Conservation (phyloP, 306 rosid genomes). For the Abrus pulchellus region DNA sequence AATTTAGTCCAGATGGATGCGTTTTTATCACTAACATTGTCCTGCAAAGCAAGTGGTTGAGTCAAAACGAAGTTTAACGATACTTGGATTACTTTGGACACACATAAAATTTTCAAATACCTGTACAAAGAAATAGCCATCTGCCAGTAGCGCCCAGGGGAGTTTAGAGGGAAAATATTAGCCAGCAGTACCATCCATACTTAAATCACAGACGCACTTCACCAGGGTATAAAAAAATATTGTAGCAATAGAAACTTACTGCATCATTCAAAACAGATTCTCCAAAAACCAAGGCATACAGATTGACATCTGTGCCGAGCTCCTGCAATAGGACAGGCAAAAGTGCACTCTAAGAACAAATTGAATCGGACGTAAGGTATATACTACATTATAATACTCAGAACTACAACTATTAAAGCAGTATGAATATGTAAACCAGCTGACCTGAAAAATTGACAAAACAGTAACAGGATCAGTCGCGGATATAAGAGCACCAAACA, state of each 20-base stretch:
- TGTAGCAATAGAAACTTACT: conserved; percentile 53
- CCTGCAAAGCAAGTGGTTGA: conserved; percentile 54
- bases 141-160: conserved; percentile 51
- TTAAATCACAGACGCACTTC: conserved; percentile 30
- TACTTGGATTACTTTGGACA: conserved; percentile 21
- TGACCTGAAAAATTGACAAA: conserved; percentile 89
- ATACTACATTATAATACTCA: neutral
- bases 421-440: conserved; percentile 33
- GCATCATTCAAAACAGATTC: conserved; percentile 90
- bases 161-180: conserved; percentile 28
- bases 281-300: conserved; percentile 90
- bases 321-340: conserved; percentile 56
- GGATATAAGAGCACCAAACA: conserved; percentile 90
- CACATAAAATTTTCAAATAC: conserved; percentile 48
- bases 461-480: conserved; percentile 93
- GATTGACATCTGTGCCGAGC: conserved; percentile 79
- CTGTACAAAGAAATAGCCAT: conserved; percentile 91
- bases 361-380: neutral
- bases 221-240: neutral
- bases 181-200: conserved; percentile 30
- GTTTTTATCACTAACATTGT: conserved; percentile 73
- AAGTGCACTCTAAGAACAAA: neutral
- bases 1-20: conserved; percentile 63
- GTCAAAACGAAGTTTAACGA: conserved; percentile 42
- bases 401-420: neutral